phyloP scores from a whole-genome alignment of 768 basidiomycete genomes.

The Boletus huronensis region DNA sequence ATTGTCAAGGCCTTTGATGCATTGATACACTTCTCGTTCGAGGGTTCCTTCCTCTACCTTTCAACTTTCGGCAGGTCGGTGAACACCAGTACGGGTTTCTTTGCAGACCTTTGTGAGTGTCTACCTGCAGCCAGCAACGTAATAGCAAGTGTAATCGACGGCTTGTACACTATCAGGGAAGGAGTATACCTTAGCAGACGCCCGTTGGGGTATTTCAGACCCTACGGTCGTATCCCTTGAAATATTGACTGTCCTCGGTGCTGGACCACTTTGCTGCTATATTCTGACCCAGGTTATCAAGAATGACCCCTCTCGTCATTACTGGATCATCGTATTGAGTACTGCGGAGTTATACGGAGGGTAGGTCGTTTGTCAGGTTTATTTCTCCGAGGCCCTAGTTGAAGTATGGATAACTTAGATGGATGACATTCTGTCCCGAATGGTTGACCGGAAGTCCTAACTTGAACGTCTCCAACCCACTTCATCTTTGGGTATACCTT shows the following conservation, averaged over 20 bases:
- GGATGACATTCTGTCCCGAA: constrained; percentile 90
- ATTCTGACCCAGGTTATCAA: constrained; percentile 63
- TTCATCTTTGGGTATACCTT: constrained; percentile 81
- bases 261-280: constrained; percentile 70
- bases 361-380: constrained; percentile 33
- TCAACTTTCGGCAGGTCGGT: constrained; percentile 74
- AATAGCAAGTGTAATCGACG: not conserved
- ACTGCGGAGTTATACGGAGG: constrained; percentile 79
- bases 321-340: constrained; percentile 74
- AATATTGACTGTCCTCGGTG: constrained; percentile 72
- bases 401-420: constrained; percentile 36
- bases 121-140: not conserved
- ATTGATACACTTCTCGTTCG: constrained; percentile 73
- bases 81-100: constrained; percentile 60
- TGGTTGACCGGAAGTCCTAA: constrained; percentile 76
- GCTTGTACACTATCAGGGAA: constrained; percentile 49
- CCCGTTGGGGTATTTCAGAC: constrained; percentile 78
- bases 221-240: constrained; percentile 81
- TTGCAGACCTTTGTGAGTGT: constrained; percentile 71
- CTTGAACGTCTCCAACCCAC: constrained; percentile 63
- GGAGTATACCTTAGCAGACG: constrained; percentile 78
- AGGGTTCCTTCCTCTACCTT: constrained; percentile 77
- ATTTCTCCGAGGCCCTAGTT: not conserved
- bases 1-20: constrained; percentile 67
- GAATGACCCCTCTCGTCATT: constrained; percentile 55